Conservation (phyloP, 1,139 yeast genomes). For the Meyerozyma smithsonii region DNA sequence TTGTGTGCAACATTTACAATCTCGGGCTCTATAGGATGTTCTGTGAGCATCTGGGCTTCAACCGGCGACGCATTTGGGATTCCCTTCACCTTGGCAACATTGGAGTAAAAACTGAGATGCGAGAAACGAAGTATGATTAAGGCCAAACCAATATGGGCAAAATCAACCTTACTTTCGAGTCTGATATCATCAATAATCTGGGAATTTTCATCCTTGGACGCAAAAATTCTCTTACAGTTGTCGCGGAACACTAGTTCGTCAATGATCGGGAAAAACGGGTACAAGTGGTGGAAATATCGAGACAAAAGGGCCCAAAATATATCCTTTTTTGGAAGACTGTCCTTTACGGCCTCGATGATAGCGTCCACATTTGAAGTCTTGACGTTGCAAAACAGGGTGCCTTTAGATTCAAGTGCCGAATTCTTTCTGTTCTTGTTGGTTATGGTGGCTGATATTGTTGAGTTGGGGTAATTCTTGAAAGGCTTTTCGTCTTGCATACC, state of each 20-base stretch:
- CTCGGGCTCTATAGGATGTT: conserved; percentile 28
- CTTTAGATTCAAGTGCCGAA: background rate
- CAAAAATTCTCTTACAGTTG: conserved; percentile 18
- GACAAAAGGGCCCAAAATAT: conserved; percentile 28
- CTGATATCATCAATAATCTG: conserved; percentile 12
- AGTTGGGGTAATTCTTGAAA: background rate
- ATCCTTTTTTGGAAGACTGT: conserved; percentile 33
- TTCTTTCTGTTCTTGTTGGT: background rate
- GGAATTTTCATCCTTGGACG: conserved; percentile 12
- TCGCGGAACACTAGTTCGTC: conserved; percentile 35
- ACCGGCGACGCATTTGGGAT: conserved; percentile 6
- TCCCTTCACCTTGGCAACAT: conserved; percentile 10
- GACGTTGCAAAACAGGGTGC: background rate
- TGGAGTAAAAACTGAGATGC: conserved; percentile 20
- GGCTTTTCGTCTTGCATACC: conserved; percentile 1
- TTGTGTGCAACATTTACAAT: conserved; percentile 23
- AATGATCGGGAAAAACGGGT: conserved; percentile 47
- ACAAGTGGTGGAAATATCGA: conserved; percentile 39
- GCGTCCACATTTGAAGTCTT: background rate
- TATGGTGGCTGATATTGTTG: background rate
- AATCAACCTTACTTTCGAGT: conserved; percentile 18
- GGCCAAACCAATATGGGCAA: conserved; percentile 21
- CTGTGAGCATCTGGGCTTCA: conserved; percentile 16
- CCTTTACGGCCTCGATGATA: conserved; percentile 6
- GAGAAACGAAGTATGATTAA: conserved; percentile 20